A percentile compares a stretch with the other conserved stretches of the same genome.
Conservation (phyloP, 306 rosid species). For the Quercus mongolica region DNA sequence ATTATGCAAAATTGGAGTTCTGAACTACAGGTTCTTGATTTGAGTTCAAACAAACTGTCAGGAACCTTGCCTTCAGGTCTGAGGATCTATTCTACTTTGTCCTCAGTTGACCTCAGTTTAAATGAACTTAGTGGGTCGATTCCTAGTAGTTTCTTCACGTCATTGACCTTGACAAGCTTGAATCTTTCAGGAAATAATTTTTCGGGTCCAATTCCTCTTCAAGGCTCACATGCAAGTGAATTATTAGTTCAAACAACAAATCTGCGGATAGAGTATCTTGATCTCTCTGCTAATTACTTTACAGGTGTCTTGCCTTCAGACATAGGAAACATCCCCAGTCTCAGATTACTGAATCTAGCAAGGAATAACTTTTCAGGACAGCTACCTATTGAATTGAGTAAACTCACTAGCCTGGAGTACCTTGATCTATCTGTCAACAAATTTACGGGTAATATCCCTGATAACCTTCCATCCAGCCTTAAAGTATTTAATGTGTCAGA, state of each 20-base stretch:
- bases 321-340: conserved; percentile 59
- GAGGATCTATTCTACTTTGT: conserved; percentile 54
- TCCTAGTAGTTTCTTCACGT: conserved; percentile 70
- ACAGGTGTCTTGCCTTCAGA: conserved; percentile 73
- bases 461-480: conserved; percentile 68
- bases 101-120: conserved; percentile 69
- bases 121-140: conserved; percentile 71
- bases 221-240: conserved; percentile 65
- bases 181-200: conserved; percentile 84
- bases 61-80: conserved; percentile 67
- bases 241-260: conserved; percentile 59
- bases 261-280: conserved; percentile 60
- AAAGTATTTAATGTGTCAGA: conserved; percentile 71
- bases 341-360: conserved; percentile 80
- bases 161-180: conserved; percentile 53
- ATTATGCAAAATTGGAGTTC: conserved; percentile 66
- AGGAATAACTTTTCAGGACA: conserved; percentile 73
- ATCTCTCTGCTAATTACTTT: conserved; percentile 70
- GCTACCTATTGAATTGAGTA: conserved; percentile 72
- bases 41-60: conserved; percentile 78
- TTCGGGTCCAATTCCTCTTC: conserved; percentile 69
- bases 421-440: conserved; percentile 84
- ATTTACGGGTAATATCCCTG: conserved; percentile 77
- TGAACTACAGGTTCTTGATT: conserved; percentile 61
- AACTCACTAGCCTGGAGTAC: conserved; percentile 58